These are phyloP conservation scores for Colletotrichum magnum DNA, from an alignment of 2,329 filamentous ascomycete genomes.

Conservation along the genomic window DNA sequence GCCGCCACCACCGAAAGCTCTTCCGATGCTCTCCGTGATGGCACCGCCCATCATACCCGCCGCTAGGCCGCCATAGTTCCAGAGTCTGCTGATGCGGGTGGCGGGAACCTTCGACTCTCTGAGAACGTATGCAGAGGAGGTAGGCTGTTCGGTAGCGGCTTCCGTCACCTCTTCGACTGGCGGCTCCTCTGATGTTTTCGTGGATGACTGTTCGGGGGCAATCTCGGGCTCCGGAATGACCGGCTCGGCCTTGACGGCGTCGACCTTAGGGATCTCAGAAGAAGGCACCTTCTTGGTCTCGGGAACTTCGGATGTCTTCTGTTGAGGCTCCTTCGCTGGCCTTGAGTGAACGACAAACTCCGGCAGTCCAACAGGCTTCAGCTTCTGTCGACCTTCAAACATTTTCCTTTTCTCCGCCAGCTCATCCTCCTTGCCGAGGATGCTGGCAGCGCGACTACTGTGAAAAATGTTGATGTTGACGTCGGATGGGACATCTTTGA, in stretches of 20 bases:
- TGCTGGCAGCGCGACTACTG: slow-evolving; percentile 59
- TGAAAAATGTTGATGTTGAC: slow-evolving; percentile 65
- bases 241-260: background rate
- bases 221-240: background rate
- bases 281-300: background rate
- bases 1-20: slow-evolving; percentile 78
- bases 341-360: slow-evolving; percentile 39
- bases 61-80: slow-evolving; percentile 94
- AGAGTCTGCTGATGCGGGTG: slow-evolving; percentile 86
- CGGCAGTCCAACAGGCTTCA: slow-evolving; percentile 44
- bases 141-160: slow-evolving; percentile 12
- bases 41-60: slow-evolving; percentile 97
- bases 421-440: slow-evolving; percentile 49
- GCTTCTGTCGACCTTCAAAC: slow-evolving; percentile 30
- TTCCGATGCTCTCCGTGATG: slow-evolving; percentile 85
- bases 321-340: background rate
- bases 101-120: slow-evolving; percentile 92
- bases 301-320: background rate
- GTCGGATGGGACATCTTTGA: slow-evolving; percentile 54
- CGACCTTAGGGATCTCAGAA: background rate
- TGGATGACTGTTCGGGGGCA: background rate
- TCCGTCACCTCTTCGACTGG: slow-evolving; percentile 10
- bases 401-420: background rate
- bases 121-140: slow-evolving; percentile 68
- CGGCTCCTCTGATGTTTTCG: background rate